Conservation (phyloP, 345 rosid genomes). For the Eutrema heterophyllum region DNA sequence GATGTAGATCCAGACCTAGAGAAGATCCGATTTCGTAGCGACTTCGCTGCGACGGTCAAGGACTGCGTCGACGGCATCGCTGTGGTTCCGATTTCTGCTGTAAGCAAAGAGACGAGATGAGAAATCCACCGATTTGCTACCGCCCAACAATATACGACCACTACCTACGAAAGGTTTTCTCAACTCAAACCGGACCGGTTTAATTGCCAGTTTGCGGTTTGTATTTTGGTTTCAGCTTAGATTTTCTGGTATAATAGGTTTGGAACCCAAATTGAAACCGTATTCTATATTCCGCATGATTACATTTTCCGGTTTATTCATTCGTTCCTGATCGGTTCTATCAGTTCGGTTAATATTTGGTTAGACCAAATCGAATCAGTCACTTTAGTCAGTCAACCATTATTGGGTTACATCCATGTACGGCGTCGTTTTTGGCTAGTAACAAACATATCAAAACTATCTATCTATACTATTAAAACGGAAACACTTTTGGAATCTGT, state of each 20-base stretch:
- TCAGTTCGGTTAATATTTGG: neutral
- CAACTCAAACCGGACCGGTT: conserved; percentile 1
- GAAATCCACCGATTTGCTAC: neutral
- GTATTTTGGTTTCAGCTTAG: neutral
- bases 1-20: conserved; percentile 44
- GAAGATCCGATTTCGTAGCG: conserved; percentile 65
- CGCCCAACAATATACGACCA: neutral
- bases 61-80: conserved; percentile 38
- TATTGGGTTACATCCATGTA: neutral
- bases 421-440: neutral
- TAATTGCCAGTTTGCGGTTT: neutral
- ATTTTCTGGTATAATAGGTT: neutral
- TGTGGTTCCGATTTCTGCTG: conserved; percentile 7
- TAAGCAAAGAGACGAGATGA: neutral
- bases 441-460: too few species aligned
- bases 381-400: neutral
- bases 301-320: too few species aligned
- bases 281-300: neutral
- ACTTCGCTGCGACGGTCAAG: conserved; percentile 38
- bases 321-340: neutral
- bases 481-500: too few species aligned
- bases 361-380: neutral
- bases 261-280: neutral
- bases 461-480: too few species aligned
- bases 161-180: conserved; percentile 2